Percentiles rank a stretch among this genome's conserved stretches.
phyloP scores from a whole-genome alignment of 371 early-diverging fungal species.

The Syncephalis plumigaleata region DNA sequence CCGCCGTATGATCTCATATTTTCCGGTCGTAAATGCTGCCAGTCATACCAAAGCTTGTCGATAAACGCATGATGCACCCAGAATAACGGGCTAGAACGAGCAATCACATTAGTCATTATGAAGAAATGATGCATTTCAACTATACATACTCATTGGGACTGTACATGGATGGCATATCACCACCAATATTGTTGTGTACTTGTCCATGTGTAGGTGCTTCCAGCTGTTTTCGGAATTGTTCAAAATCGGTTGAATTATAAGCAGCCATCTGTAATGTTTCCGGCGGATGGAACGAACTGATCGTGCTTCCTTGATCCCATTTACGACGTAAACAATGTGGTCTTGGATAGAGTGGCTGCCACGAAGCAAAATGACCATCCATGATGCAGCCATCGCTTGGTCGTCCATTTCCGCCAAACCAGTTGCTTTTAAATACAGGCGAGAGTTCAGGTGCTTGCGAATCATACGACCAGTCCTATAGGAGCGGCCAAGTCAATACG shows the following conservation, averaged over 20 bases:
- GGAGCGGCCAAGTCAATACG: no score
- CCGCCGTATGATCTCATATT: not conserved
- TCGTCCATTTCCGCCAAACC: conserved; percentile 10
- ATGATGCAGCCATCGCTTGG: conserved; percentile 5
- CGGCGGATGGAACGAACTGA: conserved; percentile 13
- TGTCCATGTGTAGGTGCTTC: conserved; percentile 24
- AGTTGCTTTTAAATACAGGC: conserved; percentile 2
- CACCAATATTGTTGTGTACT: conserved; percentile 24
- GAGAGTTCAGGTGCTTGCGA: conserved; percentile 7
- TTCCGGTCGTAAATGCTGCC: conserved; percentile 10
- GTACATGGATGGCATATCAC: not conserved
- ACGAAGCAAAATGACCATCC: conserved; percentile 6
- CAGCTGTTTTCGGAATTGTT: conserved; percentile 13
- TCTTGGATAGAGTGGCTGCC: conserved; percentile 1
- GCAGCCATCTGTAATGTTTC: conserved; percentile 8
- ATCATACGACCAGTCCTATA: conserved; percentile 6
- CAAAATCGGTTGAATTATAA: conserved; percentile 10
- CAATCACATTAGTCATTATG: not conserved
- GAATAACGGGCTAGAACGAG: conserved; percentile 23
- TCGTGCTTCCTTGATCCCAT: conserved; percentile 3
- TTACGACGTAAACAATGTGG: conserved; percentile 12
- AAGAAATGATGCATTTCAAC: not conserved
- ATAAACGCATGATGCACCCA: conserved; percentile 33
- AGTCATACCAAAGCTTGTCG: conserved; percentile 27
- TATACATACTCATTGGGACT: conserved; percentile 1